Evolutionary conservation across 345 rosid genomes (phyloP).

Genomic region (Arabidopsis suecica): DNA sequence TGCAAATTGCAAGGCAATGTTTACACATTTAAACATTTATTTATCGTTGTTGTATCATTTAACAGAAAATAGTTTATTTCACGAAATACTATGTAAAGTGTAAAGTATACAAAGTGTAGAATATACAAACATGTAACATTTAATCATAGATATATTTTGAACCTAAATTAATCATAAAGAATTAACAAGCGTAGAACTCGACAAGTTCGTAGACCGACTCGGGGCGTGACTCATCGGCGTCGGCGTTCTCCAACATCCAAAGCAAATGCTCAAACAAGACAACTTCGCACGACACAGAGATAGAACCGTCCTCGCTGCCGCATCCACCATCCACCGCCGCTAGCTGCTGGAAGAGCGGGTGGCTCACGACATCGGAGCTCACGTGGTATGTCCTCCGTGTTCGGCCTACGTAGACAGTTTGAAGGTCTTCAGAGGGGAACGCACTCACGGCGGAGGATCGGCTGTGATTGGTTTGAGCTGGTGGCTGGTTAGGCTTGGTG

Average conservation of each 20-base stretch:
- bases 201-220: conserved; percentile 84
- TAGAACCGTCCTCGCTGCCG: conserved; percentile 48
- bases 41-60: conserved; percentile 6
- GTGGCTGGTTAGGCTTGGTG: conserved; percentile 51
- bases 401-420: conserved; percentile 78
- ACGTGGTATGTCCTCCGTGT: conserved; percentile 75
- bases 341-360: conserved; percentile 57
- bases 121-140: conserved; percentile 31
- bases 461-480: conserved; percentile 38
- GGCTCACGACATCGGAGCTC: conserved; percentile 58
- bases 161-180: conserved; percentile 22
- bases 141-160: conserved; percentile 13
- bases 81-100: conserved; percentile 20
- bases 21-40: background rate
- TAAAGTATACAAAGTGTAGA: conserved; percentile 39
- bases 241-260: conserved; percentile 91
- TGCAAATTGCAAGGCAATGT: conserved; percentile 12
- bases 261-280: conserved; percentile 94
- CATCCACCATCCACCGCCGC: conserved; percentile 44
- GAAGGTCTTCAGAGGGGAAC: conserved; percentile 56
- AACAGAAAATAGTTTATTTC: background rate
- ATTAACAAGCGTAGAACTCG: conserved; percentile 80
- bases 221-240: conserved; percentile 67
- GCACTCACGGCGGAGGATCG: conserved; percentile 52
- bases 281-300: conserved; percentile 81